Percentiles rank a stretch among this genome's conserved stretches.
Conservation (phyloP, 352 stramenopile genomes). For the Pythium pyrilobum region DNA sequence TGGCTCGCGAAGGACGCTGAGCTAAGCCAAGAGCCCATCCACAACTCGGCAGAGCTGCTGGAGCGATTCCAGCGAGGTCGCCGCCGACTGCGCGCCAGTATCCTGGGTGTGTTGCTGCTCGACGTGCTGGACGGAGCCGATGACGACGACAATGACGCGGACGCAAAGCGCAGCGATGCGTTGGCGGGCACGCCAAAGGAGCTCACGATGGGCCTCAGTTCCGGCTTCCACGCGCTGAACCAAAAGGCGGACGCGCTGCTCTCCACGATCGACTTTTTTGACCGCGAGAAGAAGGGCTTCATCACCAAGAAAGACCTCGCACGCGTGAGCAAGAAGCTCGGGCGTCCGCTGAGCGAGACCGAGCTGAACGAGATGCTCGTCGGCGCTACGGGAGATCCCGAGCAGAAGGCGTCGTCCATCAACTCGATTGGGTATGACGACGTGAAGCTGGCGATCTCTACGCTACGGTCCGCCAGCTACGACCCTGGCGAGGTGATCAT, state of each 20-base stretch:
- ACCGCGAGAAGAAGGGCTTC: slow-evolving; percentile 75
- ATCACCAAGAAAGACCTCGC: slow-evolving; percentile 76
- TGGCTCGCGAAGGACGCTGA: slow-evolving; percentile 58
- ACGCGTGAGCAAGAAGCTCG: slow-evolving; percentile 66
- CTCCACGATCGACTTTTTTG: slow-evolving; percentile 69
- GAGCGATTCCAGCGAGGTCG: slow-evolving; percentile 78
- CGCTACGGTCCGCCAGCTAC: slow-evolving; percentile 62
- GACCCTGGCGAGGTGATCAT: slow-evolving; percentile 67
- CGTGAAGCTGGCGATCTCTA: slow-evolving; percentile 81
- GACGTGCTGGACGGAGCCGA: slow-evolving; percentile 44
- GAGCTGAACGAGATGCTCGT: slow-evolving; percentile 85
- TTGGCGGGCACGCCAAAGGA: slow-evolving; percentile 1
- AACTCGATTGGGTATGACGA: slow-evolving; percentile 70
- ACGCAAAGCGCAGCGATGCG: not conserved
- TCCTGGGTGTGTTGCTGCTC: slow-evolving; percentile 67
- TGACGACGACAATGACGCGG: slow-evolving; percentile 7
- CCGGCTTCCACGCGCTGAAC: slow-evolving; percentile 51
- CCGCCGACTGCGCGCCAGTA: slow-evolving; percentile 69
- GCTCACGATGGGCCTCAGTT: slow-evolving; percentile 70
- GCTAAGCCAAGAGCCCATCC: slow-evolving; percentile 49
- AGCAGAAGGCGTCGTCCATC: slow-evolving; percentile 43
- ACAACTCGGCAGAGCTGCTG: slow-evolving; percentile 65
- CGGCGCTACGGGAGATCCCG: slow-evolving; percentile 61
- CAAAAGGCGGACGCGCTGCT: slow-evolving; percentile 66
- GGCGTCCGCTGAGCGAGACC: slow-evolving; percentile 62